Evolutionary conservation across 108 stramenopile genomes (phyloP), one percentile per base, ranked within the genome.

Genomic region (Cyclotella cryptica): DNA sequence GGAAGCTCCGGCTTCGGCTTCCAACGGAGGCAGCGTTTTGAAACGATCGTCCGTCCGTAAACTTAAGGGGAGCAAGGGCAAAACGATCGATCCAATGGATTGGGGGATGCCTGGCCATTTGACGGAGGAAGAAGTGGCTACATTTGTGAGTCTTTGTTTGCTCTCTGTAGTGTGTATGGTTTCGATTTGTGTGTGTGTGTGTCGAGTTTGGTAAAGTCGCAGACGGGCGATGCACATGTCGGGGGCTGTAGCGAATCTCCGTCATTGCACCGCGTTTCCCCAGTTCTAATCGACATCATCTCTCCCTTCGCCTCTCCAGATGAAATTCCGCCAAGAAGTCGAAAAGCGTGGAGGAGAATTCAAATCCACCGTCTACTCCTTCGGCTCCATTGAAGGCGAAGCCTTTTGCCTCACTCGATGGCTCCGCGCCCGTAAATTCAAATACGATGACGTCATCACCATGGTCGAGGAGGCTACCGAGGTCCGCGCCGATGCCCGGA

Each of bases 391-490:
- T 44, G 83, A 84, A 49, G 78, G 83, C 5, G 83, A 80, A 60
- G 83, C 74, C 44, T 84, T 59, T 67, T 84, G 83, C 55, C 78
- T 84, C 78, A 70, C 49, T 35, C 83, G 78, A 30, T 79, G 74
- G 78, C 78, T 75, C 49, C 78, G 74, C 0, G 78, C 78, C 22
- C 79, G 75, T 43, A 77, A 77, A 66, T 72, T 67, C 62, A 72
- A 76, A 75, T 85, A 58, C 84, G 88, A 78, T 41, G 94, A 95
- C 60, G 88, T 90, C 69, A 88, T 95, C 68, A 75, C 77, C 45
- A 95, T 95, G 94, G 81, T 95, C 13, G 89, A 91, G 66, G 90
- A 93, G 74, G 94, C 94, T 1, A 92, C 92, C 17, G 79, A 76
- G 47, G 74, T 77, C 30, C 87, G 90, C 14, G 74, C 78, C 17